Evolutionary conservation across 2,329 filamentous ascomycete species (phyloP), one percentile per base, ranked within the genome.

Genomic region (Xylariales sp.): DNA sequence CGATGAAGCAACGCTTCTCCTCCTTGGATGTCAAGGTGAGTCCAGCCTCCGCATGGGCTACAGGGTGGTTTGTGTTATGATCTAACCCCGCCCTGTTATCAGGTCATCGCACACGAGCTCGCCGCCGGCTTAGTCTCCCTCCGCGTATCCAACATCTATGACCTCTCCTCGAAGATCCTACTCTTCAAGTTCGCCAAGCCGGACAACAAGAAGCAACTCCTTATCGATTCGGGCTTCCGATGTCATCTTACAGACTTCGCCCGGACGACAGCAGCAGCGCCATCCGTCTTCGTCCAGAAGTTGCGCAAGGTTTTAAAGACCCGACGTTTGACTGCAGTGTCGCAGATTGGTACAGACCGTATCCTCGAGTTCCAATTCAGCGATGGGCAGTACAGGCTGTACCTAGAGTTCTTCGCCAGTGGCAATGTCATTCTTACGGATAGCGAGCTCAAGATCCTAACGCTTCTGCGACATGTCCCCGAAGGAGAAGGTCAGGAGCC

Each of bases 41-140:
- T 43, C 11, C 8, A 3, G 19, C 6, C 18, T 8, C 15, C 8
- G 29, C 29, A 27, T n/a, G n/a, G 7, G 24, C 24, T 8, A n/a
- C 8, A 27, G 24, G 24, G 8, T 8, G 24, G 29, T 27, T 27
- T 27, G 8, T 27, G 24, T 27, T 8, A n/a, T 8, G 24, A 8
- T 27, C 8, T 27, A 27, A 27, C n/a, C 24, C 24, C 24, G n/a
- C 8, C 24, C 24, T 27, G 24, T 27, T 8, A 27, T 9, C 57
- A 95, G 88, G 88, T 95, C 65, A 94, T 97, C 59, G 86, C 89
- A 43, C 88, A 95, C 62, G 93, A 98, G 76, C 85, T 98, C 48
- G 84, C 88, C 45, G 71, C 78, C 48, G 78, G 76, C 50, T 76
- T 98, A 40, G 79, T 84, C 44, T 80, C 80, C 45, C 74, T 97